These are phyloP conservation scores for Penicillium paxilli DNA, from an alignment of 495 filamentous ascomycete genomes.

Conservation along the genomic window DNA sequence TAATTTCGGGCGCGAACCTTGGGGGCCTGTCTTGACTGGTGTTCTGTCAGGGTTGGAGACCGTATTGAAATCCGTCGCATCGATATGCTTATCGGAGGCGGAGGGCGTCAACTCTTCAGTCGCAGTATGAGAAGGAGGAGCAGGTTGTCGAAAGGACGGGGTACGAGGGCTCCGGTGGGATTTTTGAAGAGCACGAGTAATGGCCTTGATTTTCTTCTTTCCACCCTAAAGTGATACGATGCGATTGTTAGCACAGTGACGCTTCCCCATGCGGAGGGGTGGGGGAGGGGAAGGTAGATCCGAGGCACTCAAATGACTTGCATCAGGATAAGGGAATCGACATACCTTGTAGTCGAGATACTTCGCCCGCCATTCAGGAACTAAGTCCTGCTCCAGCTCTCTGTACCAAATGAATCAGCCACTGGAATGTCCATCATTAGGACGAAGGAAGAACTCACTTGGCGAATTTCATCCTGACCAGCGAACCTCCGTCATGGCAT, in stretches of 20 bases:
- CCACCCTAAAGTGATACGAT: conserved; percentile 48
- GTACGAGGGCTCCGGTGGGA: conserved; percentile 58
- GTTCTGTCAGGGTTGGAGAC: conserved; percentile 1
- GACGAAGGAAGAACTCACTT: conserved; percentile 45
- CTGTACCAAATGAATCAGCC: conserved; percentile 36
- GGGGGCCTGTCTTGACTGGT: neutral
- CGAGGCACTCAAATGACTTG: neutral
- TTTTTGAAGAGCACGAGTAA: conserved; percentile 66
- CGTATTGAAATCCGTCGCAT: conserved; percentile 18
- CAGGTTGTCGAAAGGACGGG: conserved; percentile 29
- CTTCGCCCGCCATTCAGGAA: conserved; percentile 91
- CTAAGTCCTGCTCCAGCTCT: conserved; percentile 82
- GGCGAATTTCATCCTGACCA: conserved; percentile 60
- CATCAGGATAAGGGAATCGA: neutral
- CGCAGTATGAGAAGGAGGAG: conserved; percentile 33
- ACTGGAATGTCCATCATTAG: conserved; percentile 13
- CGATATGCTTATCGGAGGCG: conserved; percentile 21
- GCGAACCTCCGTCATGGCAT: conserved; percentile 22
- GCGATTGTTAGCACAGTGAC: neutral
- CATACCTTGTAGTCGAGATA: conserved; percentile 86
- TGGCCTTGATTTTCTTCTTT: conserved; percentile 86
- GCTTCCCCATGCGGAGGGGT: neutral
- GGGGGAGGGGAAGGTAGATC: too few species aligned
- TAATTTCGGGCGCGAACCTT: conserved; percentile 24
- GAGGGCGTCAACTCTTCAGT: conserved; percentile 9